These are phyloP conservation scores for Aphanomyces euteiches DNA, from an alignment of 352 stramenopile genomes.

Conservation along the genomic window DNA sequence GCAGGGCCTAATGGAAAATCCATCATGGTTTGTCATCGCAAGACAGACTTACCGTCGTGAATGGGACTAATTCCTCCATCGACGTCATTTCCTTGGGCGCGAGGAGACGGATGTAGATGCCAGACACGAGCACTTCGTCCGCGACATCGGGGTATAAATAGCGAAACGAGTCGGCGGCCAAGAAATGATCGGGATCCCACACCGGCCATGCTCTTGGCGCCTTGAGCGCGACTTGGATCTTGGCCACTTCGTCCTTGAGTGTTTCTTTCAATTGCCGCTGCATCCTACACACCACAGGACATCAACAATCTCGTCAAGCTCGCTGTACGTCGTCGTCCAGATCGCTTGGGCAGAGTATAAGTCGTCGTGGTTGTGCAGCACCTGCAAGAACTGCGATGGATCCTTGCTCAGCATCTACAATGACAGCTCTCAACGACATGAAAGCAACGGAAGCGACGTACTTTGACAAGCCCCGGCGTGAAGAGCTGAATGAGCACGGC, in stretches of 20 bases:
- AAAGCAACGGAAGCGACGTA: conserved; percentile 30
- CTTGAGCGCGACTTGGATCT: conserved; percentile 56
- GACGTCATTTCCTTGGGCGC: conserved; percentile 41
- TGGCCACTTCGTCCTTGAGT: conserved; percentile 50
- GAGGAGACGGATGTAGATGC: conserved; percentile 83
- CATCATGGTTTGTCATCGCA: not conserved
- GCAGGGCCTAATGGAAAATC: not conserved
- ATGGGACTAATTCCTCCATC: not conserved
- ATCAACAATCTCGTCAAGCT: not conserved
- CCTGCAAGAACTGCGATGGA: conserved; percentile 55
- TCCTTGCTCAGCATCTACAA: conserved; percentile 55
- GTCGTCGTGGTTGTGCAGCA: conserved; percentile 58
- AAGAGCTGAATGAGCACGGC: conserved; percentile 74
- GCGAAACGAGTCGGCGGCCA: conserved; percentile 80
- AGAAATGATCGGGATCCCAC: conserved; percentile 79
- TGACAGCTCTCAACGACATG: not conserved
- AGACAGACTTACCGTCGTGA: not conserved
- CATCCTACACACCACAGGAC: conserved; percentile 39
- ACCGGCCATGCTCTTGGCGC: conserved; percentile 55
- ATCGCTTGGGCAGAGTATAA: conserved; percentile 63
- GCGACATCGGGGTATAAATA: conserved; percentile 77
- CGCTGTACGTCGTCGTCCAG: conserved; percentile 50
- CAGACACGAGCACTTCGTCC: conserved; percentile 69
- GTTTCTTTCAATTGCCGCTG: conserved; percentile 51
- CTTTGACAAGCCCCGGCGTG: conserved; percentile 71